Evolutionary conservation across 2,329 filamentous ascomycete species (phyloP), one percentile per base, ranked within the genome.

Genomic region (Penicillium palitans): DNA sequence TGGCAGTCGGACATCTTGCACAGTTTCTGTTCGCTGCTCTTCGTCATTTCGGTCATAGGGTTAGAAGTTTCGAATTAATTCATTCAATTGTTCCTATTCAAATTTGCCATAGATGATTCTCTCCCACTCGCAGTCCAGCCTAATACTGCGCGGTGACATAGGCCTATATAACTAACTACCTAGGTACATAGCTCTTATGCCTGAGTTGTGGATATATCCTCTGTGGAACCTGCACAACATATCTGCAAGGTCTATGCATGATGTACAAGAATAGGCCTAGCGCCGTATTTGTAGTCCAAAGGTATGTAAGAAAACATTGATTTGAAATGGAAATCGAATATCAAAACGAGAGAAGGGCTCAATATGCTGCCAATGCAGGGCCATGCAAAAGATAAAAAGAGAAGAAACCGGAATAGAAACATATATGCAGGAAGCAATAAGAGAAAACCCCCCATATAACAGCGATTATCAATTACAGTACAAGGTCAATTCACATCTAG

Each of bases 401-500:
- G 15, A n/a, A 27, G 42, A 24, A 45, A 33, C 5, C 4, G 31
- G 31, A 25, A 25, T 12, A 27, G 27, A 53, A 40, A 59, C 54
- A 65, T 65, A 62, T 67, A 60, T 67, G 64, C 64, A 59, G 21
- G 2, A 60, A 41, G 40, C 41, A 48, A 33, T 21, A 40, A 40
- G 45, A 51, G 29, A 42, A 47, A 31, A 15, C 37, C 57, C 48
- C 52, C 45, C 49, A 45, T 48, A 35, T 51, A 55, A 59, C 49
- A 46, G 55, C 57, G 29, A 64, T 59, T 62, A 50, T 58, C 51
- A 45, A 58, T 55, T 49, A 65, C 64, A 61, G 54, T 60, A 61
- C 53, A 55, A 55, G 53, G 25, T 47, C 48, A 45, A 55, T 54
- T 59, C 57, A 64, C 49, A 42, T 39, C 39, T 40, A 44, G 49